Base-by-base conservation (phyloP, 371 early-diverging fungal genomes). In the Batkoa obscura region DNA sequence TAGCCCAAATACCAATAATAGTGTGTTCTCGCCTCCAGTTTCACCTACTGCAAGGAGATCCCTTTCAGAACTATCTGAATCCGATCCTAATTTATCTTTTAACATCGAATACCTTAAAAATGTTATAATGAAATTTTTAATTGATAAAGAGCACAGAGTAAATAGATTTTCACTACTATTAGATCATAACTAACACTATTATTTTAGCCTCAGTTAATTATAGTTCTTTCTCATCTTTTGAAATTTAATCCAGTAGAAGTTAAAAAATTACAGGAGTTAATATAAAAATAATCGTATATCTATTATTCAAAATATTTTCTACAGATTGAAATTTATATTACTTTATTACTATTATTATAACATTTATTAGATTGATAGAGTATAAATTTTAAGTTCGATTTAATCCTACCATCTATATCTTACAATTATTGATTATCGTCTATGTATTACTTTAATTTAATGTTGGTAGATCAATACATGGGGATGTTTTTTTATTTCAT, bases 171-270 rank as follows among this genome's bases (percentile, higher is more conserved):
- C 32, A 32, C 10, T 35, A 10, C 8, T 12, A 30, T 50, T 12
- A 37, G n/a, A 30, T 50, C 12, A 5, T 5, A 50, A 9, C 30
- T 53, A 6, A 15, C 9, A 34, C 8, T 33, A 6, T 15, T 15
- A 15, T 39, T 39, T 39, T 41, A 53, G 53, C 55, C 55, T 43
- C 55, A 55, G 2, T 32, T 55, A 3, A 33, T 43, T 23, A 55
- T 43, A 13, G 43, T 55, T 32, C 43, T 55, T 5, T 30, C 43
- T 31, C 55, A 55, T n/a, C 31, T 55, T 31, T 32, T 55, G 30
- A 55, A 55, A n/a, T 55, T 55, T 34, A 31, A 17, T 43, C 55
- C 55, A 31, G 43, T 17, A 12, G 55, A 55, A 33, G 33, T 43
- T 41, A 42, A 43, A 15, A 55, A 12, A 31, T 35, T 55, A 39